Evolutionary conservation across 768 basidiomycete species (phyloP).

Genomic region (Podaxis sp.): DNA sequence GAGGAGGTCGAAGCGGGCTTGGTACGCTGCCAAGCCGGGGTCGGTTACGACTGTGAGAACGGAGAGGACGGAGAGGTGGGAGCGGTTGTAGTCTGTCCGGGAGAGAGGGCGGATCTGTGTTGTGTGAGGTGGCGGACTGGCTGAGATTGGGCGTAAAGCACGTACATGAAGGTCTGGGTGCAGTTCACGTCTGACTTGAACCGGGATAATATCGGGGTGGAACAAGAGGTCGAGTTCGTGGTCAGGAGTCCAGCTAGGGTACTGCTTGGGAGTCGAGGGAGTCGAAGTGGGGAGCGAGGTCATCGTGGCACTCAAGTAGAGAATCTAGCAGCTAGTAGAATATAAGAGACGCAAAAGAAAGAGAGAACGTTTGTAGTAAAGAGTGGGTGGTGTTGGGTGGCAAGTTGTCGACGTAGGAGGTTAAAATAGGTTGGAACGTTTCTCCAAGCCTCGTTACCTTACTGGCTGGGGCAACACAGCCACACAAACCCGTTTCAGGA

Average conservation of each 20-base stretch:
- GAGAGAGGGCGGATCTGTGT: slow-evolving; percentile 86
- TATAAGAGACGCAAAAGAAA: neutral
- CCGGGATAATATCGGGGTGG: slow-evolving; percentile 66
- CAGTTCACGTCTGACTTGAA: slow-evolving; percentile 55
- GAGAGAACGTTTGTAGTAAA: slow-evolving; percentile 2
- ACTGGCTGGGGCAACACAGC: slow-evolving; percentile 3
- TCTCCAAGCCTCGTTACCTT: neutral
- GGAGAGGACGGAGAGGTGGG: slow-evolving; percentile 80
- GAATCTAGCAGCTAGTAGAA: neutral
- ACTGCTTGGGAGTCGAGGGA: slow-evolving; percentile 41
- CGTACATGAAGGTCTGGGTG: slow-evolving; percentile 68
- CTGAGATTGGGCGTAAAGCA: slow-evolving; percentile 5
- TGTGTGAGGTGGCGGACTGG: slow-evolving; percentile 37
- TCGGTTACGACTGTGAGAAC: slow-evolving; percentile 75
- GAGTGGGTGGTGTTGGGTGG: neutral
- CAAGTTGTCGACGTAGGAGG: neutral
- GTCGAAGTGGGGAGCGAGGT: slow-evolving; percentile 16
- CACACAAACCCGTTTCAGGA: neutral
- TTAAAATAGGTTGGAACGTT: slow-evolving; percentile 13
- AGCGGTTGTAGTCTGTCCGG: slow-evolving; percentile 76
- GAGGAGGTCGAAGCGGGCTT: slow-evolving; percentile 62
- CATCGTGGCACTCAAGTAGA: neutral
- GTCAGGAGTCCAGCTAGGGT: slow-evolving; percentile 32
- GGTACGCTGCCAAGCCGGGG: slow-evolving; percentile 65
- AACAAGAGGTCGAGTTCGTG: slow-evolving; percentile 75